Conservation (phyloP, 768 basidiomycete genomes). For the Ramaria rubella region DNA sequence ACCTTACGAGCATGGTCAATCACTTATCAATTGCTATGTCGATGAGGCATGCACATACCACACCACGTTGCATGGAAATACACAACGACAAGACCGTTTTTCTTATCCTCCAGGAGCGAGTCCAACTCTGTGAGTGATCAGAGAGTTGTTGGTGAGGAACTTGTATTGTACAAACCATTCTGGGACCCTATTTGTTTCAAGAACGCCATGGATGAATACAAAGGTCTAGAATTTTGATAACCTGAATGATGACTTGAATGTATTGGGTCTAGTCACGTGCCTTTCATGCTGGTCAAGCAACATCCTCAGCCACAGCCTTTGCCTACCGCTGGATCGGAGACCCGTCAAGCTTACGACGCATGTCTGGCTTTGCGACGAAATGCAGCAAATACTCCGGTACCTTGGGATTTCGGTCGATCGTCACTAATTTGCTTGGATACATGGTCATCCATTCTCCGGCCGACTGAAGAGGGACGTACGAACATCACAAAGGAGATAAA, state of each 20-base stretch:
- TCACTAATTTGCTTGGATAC: too few species aligned
- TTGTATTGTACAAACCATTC: background rate
- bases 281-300: background rate
- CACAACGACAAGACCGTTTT: conserved; percentile 3
- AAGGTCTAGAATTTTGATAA: background rate
- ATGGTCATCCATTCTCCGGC: too few species aligned
- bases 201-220: conserved; percentile 7
- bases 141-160: background rate
- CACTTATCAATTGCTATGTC: background rate
- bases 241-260: background rate
- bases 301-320: too few species aligned
- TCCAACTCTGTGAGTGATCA: conserved; percentile 2
- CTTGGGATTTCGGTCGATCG: too few species aligned
- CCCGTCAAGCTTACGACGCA: too few species aligned
- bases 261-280: background rate
- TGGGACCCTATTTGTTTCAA: conserved; percentile 6
- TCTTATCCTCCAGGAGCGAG: conserved; percentile 5
- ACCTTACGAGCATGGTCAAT: background rate
- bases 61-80: conserved; percentile 11
- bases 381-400: too few species aligned
- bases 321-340: too few species aligned
- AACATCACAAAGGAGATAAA: too few species aligned
- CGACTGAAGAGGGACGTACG: too few species aligned
- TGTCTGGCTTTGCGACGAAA: too few species aligned
- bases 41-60: conserved; percentile 4